Base-by-base conservation (phyloP, 2,329 filamentous ascomycete genomes). In the Penicillium sp. region DNA sequence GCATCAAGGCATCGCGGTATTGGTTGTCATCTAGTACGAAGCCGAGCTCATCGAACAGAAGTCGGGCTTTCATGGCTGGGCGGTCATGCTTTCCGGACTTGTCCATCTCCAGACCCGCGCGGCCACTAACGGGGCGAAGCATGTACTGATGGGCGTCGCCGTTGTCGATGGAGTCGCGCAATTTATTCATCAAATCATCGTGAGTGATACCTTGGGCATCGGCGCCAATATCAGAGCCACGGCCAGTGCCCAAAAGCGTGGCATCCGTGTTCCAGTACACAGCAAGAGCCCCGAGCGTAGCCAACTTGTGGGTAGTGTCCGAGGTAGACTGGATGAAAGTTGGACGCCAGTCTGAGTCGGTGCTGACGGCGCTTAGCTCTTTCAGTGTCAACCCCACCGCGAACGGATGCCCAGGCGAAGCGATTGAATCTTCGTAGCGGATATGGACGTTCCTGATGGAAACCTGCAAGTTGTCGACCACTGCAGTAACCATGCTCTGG, bases 221-320 rank as follows among this genome's bases (percentile, higher is more conserved):
- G 37, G 75, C 80, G 3, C 75, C 71, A 7, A 78, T 74, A 50
- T 82, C 75, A 3, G 81, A 81, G 56, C 93, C 88, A 57, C 86
- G 84, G 6, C 90, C 90, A 4, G 86, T 84, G 9, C 90, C 89
- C 38, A 97, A 77, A 4, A 98, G 78, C 26, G 85, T 78, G 1
- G 90, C 82, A 67, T 99, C 91, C 1, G 93, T 98, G 67, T 98
- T 94, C 93, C 94, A 99, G 70, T 99, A 99, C 8, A 97, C 80
- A 3, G 93, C 90, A 43, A 99, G 73, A 4, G 90, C 89, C 29
- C 88, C 89, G 12, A 99, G 77, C 3, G 86, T 94, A 5, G 90
- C 93, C 39, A 98, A 78, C 71, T 99, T 99, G 74, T 98, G 88
- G 24, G 90, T 96, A 9, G 85, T 86, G 27, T 79, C 78, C 40